These are phyloP conservation scores for Endothia cerciana DNA, from an alignment of 2,329 filamentous ascomycete species.

Conservation along the genomic window DNA sequence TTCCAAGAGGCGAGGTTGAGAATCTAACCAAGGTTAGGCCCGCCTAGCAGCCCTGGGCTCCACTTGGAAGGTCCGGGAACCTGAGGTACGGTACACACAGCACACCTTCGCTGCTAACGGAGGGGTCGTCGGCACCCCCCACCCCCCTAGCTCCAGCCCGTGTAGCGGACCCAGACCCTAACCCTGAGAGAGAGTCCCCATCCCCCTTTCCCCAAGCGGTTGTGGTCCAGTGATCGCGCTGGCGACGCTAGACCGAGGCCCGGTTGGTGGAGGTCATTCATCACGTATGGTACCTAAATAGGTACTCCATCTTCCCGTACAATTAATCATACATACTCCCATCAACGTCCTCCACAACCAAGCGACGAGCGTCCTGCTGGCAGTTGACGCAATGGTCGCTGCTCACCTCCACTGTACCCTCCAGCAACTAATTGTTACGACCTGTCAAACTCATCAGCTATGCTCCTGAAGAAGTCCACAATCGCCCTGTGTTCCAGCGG, in stretches of 20 bases:
- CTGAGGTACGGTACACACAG: too few relatives aligned
- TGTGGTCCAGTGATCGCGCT: too few relatives aligned
- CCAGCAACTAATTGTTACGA: conserved; percentile 22
- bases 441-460: conserved; percentile 19
- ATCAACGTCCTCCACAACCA: not conserved
- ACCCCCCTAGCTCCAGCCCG: too few relatives aligned
- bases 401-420: not conserved
- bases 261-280: too few relatives aligned
- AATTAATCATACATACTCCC: not conserved
- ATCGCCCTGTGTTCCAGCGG: conserved; percentile 35
- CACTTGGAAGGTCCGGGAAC: not conserved
- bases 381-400: conserved; percentile 20
- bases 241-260: too few relatives aligned
- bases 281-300: too few relatives aligned
- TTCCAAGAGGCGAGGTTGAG: conserved; percentile 12
- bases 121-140: not conserved
- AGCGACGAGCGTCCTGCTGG: conserved; percentile 8
- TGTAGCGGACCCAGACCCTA: not conserved
- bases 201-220: too few relatives aligned
- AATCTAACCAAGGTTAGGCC: conserved; percentile 11
- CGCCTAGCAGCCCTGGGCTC: conserved; percentile 9
- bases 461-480: conserved; percentile 36
- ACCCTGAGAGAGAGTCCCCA: not conserved
- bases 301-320: not conserved
- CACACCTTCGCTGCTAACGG: too few relatives aligned